Conservation (phyloP, 768 basidiomycete genomes). For the Tricholoma matsutake region DNA sequence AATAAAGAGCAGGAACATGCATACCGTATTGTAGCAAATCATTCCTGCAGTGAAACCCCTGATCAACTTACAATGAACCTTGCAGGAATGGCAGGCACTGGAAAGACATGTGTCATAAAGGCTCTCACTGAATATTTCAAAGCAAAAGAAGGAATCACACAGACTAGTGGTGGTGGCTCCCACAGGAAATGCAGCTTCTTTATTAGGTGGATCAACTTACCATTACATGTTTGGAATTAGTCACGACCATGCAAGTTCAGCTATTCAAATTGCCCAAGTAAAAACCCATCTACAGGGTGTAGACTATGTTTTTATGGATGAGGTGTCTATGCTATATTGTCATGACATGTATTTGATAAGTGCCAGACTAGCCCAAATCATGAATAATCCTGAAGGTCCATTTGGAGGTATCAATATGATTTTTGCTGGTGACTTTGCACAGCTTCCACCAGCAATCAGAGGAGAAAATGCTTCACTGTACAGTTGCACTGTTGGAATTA, state of each 20-base stretch:
- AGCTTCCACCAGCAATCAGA: constrained; percentile 33
- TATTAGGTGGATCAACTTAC: constrained; percentile 32
- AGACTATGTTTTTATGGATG: constrained; percentile 41
- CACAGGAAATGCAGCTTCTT: constrained; percentile 30
- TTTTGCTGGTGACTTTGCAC: constrained; percentile 47
- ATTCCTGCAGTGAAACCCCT: not conserved
- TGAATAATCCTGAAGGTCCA: constrained; percentile 13
- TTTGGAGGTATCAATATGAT: constrained; percentile 41
- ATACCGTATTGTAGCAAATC: constrained; percentile 25
- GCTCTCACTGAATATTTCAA: constrained; percentile 21
- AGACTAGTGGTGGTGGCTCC: constrained; percentile 26
- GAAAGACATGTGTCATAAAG: constrained; percentile 26
- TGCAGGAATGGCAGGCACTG: constrained; percentile 30
- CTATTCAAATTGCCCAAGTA: too few relatives aligned
- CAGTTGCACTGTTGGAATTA: constrained; percentile 12
- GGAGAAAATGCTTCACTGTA: constrained; percentile 20
- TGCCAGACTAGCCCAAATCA: constrained; percentile 18
- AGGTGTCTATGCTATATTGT: constrained; percentile 41
- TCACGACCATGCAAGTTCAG: not conserved
- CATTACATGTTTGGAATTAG: constrained; percentile 29
- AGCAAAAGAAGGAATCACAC: constrained; percentile 15
- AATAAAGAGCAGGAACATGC: constrained; percentile 33
- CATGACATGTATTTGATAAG: constrained; percentile 29
- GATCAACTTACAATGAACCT: constrained; percentile 28
- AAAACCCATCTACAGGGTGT: constrained; percentile 7